Percentiles rank a stretch among this genome's conserved stretches.
Evolutionary conservation across 495 filamentous ascomycete genomes (phyloP).

Genomic region (Bacidia rubella): DNA sequence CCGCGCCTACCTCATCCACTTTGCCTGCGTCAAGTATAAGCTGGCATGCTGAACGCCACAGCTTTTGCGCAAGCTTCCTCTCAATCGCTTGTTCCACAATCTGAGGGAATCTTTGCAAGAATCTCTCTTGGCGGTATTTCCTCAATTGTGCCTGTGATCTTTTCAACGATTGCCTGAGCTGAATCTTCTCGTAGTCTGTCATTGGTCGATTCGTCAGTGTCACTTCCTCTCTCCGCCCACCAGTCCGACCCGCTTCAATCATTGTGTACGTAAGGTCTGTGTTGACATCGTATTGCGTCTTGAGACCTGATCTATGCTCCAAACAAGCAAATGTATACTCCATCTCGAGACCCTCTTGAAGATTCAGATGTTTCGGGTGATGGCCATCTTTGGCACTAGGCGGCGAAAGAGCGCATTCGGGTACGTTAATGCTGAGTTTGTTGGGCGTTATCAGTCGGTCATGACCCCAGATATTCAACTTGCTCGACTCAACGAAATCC

Average conservation of each 20-base stretch:
- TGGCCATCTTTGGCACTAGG: background rate
- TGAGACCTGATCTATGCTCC: conserved; percentile 7
- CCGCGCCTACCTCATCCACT: too few species aligned
- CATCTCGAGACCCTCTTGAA: background rate
- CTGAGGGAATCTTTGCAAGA: too few species aligned
- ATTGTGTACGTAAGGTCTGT: conserved; percentile 9
- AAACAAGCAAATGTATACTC: conserved; percentile 11
- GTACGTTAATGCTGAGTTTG: conserved; percentile 7
- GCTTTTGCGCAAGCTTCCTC: background rate
- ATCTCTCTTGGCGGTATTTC: background rate
- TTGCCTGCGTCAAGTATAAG: background rate
- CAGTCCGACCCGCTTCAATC: conserved; percentile 11
- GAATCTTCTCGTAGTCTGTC: background rate
- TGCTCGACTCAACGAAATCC: conserved; percentile 12
- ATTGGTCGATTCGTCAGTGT: background rate
- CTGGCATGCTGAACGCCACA: background rate
- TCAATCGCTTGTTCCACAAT: too few species aligned
- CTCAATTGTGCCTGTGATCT: background rate
- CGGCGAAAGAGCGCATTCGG: conserved; percentile 1
- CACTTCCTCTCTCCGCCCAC: conserved; percentile 9
- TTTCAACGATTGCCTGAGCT: background rate
- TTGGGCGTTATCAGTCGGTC: conserved; percentile 10
- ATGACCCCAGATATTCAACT: conserved; percentile 12
- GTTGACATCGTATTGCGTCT: background rate
- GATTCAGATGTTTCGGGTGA: background rate